These are phyloP conservation scores for Verticillium dahliae DNA, from an alignment of 2,329 filamentous ascomycete genomes.

Conservation along the genomic window DNA sequence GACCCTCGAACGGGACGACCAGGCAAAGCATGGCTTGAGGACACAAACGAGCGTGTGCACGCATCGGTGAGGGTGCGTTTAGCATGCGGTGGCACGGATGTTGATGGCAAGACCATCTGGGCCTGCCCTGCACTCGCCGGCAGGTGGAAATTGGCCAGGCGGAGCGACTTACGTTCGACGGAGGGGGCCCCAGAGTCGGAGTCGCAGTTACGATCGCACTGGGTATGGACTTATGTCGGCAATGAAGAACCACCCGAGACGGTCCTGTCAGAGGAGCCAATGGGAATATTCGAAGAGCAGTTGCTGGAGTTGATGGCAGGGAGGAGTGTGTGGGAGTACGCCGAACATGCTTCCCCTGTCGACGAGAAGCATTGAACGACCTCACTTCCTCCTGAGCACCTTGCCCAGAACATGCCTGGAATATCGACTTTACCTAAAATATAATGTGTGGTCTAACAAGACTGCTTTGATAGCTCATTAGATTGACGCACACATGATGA, in stretches of 20 bases:
- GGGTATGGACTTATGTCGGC: conserved; percentile 44
- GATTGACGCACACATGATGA: no score
- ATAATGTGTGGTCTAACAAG: not conserved
- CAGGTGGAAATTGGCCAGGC: conserved; percentile 35
- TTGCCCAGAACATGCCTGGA: not conserved
- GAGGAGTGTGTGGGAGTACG: conserved; percentile 24
- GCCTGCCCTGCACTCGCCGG: conserved; percentile 33
- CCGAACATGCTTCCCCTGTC: not conserved
- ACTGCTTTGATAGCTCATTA: no score
- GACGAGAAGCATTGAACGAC: not conserved
- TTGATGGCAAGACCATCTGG: conserved; percentile 43
- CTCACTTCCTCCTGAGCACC: not conserved
- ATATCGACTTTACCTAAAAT: not conserved
- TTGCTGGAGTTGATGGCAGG: conserved; percentile 38
- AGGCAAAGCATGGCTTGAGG: conserved; percentile 37
- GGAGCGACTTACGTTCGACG: conserved; percentile 19
- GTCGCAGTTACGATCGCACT: conserved; percentile 38
- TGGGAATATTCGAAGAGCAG: conserved; percentile 46
- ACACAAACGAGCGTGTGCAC: conserved; percentile 51
- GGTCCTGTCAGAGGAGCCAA: conserved; percentile 43
- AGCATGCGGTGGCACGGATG: conserved; percentile 39
- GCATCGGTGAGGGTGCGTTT: conserved; percentile 47
- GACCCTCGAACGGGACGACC: conserved; percentile 18
- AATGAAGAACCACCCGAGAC: conserved; percentile 25
- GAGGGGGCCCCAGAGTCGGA: conserved; percentile 25